Evolutionary conservation across 2,329 filamentous ascomycete genomes (phyloP), one percentile per base, ranked within the genome.

Genomic region (Didymellaceae sp.): DNA sequence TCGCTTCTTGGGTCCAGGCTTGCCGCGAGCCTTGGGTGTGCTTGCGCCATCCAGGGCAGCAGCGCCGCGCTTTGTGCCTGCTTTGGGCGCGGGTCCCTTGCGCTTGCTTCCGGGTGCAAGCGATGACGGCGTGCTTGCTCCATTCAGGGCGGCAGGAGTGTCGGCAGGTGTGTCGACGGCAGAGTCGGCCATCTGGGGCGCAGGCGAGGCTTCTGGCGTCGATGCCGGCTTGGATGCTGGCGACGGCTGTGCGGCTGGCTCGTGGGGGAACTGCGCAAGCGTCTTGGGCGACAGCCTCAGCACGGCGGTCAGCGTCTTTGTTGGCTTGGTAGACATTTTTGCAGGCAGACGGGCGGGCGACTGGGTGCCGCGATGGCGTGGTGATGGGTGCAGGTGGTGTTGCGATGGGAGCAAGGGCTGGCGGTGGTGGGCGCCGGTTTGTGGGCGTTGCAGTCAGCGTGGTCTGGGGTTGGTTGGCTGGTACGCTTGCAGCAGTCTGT

Each of bases 1-100:
- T 59, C 89, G 87, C 79, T 95, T 96, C 84, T 97, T 97, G 0
- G 93, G 93, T 6, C 93, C 93, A 6, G 94, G 93, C 78, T 96
- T 95, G 70, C 89, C 89, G 70, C 90, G 81, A 45, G 86, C 80
- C 74, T 89, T 91, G n/a, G 86, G 79, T 20, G 78, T 68, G 39
- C 34, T 44, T 18, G 54, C 24, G 43, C 38, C 80, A 57, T 92
- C 89, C 77, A 70, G 65, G 74, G 75, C 79, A 65, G 74, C 76
- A 51, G 74, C 72, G 54, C 75, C 75, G 68, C 85, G 80, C 75
- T 89, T 88, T 51, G 79, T 80, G 46, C 80, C 84, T 30, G 83
- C 80, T 63, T 88, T 88, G 17, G 84, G 82, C 59, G 87, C 83
- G 72, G 91, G 88, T 9, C 87, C 86, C 74, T 92, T 92, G 78